Evolutionary conservation across 441 rosid genomes (phyloP).

Genomic region (Pelargonium myrrhifolium): DNA sequence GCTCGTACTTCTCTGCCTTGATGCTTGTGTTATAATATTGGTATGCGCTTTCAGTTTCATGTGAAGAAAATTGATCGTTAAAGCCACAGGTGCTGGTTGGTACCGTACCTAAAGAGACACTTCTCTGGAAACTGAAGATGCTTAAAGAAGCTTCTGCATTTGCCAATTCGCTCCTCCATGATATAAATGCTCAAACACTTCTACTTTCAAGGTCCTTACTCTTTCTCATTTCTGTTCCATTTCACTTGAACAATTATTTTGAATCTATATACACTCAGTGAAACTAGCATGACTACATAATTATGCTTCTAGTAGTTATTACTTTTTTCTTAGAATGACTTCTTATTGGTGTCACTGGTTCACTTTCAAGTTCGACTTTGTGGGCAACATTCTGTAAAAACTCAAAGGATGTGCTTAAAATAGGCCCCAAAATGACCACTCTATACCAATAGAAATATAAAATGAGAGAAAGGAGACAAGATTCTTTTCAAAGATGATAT

Average conservation of each 20-base stretch:
- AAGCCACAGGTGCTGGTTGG: conserved; percentile 39
- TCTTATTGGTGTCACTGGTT: too few species aligned
- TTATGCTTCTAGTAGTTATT: too few species aligned
- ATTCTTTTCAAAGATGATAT: too few species aligned
- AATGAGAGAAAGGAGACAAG: too few species aligned
- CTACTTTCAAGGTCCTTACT: conserved; percentile 43
- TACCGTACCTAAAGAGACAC: conserved; percentile 42
- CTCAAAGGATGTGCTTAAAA: too few species aligned
- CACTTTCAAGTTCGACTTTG: too few species aligned
- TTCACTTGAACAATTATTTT: not conserved
- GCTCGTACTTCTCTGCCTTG: not conserved
- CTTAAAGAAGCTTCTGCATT: conserved; percentile 42
- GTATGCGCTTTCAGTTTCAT: conserved; percentile 11
- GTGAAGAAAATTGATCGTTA: conserved; percentile 22
- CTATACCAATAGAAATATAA: too few species aligned
- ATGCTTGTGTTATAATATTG: conserved; percentile 1
- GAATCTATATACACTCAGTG: not conserved
- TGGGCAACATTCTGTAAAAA: too few species aligned
- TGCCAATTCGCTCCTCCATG: conserved; percentile 47
- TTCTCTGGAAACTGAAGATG: conserved; percentile 54
- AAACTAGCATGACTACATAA: too few species aligned
- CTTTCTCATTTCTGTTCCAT: conserved; percentile 4
- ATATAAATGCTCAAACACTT: conserved; percentile 46
- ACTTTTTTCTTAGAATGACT: too few species aligned
- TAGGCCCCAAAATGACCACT: too few species aligned